Conservation (phyloP, 2,329 filamentous ascomycete genomes). For the Alternaria viburni region DNA sequence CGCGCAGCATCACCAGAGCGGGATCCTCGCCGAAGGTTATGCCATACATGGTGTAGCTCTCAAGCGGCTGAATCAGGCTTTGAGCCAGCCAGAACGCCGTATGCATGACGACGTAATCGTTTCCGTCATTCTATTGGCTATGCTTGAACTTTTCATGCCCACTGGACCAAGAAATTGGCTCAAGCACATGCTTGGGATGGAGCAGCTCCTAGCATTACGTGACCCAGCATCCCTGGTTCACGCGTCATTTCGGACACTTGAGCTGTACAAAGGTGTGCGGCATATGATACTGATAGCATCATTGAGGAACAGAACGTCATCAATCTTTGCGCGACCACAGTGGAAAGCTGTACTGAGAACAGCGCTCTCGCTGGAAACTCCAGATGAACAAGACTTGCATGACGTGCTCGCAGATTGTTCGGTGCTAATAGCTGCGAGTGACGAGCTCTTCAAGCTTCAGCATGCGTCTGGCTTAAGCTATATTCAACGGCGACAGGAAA, state of each 20-base stretch:
- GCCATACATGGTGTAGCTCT: constrained; percentile 31
- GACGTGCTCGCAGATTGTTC: constrained; percentile 40
- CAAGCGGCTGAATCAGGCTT: constrained; percentile 30
- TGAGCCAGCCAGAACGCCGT: constrained; percentile 27
- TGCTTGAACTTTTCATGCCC: constrained; percentile 35
- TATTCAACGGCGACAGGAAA: not conserved
- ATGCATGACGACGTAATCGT: constrained; percentile 34
- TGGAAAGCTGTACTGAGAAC: constrained; percentile 32
- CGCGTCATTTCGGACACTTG: constrained; percentile 17
- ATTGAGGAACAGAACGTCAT: constrained; percentile 22
- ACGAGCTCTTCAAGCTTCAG: constrained; percentile 8
- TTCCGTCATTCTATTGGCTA: constrained; percentile 30
- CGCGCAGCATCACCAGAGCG: constrained; percentile 20
- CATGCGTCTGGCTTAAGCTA: not conserved
- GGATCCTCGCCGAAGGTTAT: constrained; percentile 28
- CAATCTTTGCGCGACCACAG: constrained; percentile 32
- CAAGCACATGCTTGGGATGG: constrained; percentile 39
- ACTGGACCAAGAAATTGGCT: constrained; percentile 29
- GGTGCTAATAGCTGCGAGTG: constrained; percentile 23
- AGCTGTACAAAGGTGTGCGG: constrained; percentile 30
- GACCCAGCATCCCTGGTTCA: constrained; percentile 10
- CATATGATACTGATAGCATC: constrained; percentile 34
- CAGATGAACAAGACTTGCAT: constrained; percentile 33
- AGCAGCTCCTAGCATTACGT: constrained; percentile 34
- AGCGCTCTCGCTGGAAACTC: constrained; percentile 17